Evolutionary conservation across 2,329 filamentous ascomycete species (phyloP), one percentile per base, ranked within the genome.

Genomic region (Gnomoniopsis smithogilvyi): DNA sequence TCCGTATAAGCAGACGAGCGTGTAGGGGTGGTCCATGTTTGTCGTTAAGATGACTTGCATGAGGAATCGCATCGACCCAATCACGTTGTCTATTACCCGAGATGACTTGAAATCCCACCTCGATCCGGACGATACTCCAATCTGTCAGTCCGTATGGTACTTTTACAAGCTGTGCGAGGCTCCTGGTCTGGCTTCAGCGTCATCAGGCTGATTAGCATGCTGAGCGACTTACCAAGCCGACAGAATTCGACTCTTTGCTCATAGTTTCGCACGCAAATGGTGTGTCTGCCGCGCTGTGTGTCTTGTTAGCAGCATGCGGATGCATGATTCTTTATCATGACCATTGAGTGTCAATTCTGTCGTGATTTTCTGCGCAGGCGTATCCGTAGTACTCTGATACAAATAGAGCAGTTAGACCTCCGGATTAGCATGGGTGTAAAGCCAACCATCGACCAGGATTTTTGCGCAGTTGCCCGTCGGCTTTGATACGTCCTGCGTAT

Each of bases 401-500:
- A 66, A 64, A 61, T 63, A 61, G 63, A 64, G 49, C 63, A 65
- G 63, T 67, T 66, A 63, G 60, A 54, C 62, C 62, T 67, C 61
- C 62, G 62, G 63, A 62, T 62, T 64, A 59, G 51, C 58, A 52
- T 54, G 56, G 61, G 63, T 58, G 38, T 61, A 59, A 30, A 61
- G 56, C 58, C 63, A 65, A 65, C 64, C 61, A 64, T 59, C 49
- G 49, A 59, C 56, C 61, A 64, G 61, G 66, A 72, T 66, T 67
- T 72, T 69, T 73, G 74, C 72, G 75, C 72, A 71, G 66, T 68
- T 69, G 72, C 68, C 74, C 74, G 73, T 70, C 63, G 66, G 66
- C 65, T 68, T 67, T 66, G 68, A 66, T 65, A 61, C 65, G 67
- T 65, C 65, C 67, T 67, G 66, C 67, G 66, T 56, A 58, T 54